These are phyloP conservation scores for Ramularia endophylla DNA, from an alignment of 2,329 filamentous ascomycete genomes.

Conservation along the genomic window DNA sequence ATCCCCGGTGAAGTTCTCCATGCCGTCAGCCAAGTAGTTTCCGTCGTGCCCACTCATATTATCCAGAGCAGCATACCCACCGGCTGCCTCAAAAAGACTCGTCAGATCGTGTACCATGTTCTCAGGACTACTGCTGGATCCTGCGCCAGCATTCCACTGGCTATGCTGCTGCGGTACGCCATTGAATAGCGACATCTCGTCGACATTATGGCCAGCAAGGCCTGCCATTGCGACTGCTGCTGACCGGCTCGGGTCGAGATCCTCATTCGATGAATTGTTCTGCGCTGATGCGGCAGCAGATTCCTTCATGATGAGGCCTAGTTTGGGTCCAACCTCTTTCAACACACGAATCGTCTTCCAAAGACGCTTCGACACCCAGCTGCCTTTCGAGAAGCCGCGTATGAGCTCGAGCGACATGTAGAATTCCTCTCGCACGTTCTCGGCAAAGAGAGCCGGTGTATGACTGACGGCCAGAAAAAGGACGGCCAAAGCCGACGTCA, in stretches of 20 bases:
- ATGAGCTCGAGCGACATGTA: constrained; percentile 72
- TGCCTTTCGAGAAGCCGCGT: constrained; percentile 64
- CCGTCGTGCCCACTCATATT: constrained; percentile 31
- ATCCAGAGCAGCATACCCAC: constrained; percentile 37
- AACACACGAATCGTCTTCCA: constrained; percentile 68
- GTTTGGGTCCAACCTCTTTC: constrained; percentile 64
- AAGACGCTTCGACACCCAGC: constrained; percentile 64
- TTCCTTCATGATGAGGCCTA: constrained; percentile 49
- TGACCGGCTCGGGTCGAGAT: constrained; percentile 52
- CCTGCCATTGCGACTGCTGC: constrained; percentile 62
- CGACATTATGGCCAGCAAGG: constrained; percentile 56
- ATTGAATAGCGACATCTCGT: constrained; percentile 48
- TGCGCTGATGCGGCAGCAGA: background rate
- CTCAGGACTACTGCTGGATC: constrained; percentile 51
- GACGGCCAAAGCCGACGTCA: constrained; percentile 67
- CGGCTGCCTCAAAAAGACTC: constrained; percentile 58
- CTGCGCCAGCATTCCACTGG: constrained; percentile 17
- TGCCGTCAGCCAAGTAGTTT: constrained; percentile 29
- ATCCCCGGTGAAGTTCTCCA: constrained; percentile 45
- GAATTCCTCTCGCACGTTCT: constrained; percentile 66
- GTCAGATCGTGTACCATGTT: constrained; percentile 59
- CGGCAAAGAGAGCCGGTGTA: constrained; percentile 64
- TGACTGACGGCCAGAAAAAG: constrained; percentile 72
- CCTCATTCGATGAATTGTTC: constrained; percentile 25
- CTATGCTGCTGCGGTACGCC: constrained; percentile 13